Percentiles rank a stretch among this genome's conserved stretches.
phyloP scores from a whole-genome alignment of 371 early-diverging fungal species.

The Batrachochytrium dendrobatidis region DNA sequence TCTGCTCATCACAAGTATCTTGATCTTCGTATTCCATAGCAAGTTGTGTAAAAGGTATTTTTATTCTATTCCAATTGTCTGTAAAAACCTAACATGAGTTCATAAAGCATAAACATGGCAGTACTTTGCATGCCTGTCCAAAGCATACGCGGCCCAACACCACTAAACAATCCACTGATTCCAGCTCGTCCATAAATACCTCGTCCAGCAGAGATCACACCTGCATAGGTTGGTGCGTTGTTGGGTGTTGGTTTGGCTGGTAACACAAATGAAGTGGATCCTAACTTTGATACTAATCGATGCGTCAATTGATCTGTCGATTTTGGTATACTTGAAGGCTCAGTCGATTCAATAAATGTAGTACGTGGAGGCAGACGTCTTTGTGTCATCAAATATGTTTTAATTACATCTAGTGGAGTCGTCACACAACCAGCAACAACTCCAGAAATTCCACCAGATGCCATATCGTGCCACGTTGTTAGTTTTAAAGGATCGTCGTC shows the following conservation, averaged over 20 bases:
- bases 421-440: slow-evolving; percentile 80
- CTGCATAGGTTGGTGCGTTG: slow-evolving; percentile 17
- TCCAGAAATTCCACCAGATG: slow-evolving; percentile 87
- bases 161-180: slow-evolving; percentile 28
- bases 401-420: slow-evolving; percentile 89
- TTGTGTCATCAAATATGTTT: slow-evolving; percentile 81
- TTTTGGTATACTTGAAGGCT: not conserved
- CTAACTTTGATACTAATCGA: no score
- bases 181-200: slow-evolving; percentile 23
- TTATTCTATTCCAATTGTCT: no score
- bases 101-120: slow-evolving; percentile 27
- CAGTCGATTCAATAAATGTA: not conserved
- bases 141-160: slow-evolving; percentile 21
- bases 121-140: slow-evolving; percentile 32
- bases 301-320: not conserved
- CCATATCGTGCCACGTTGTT: slow-evolving; percentile 41
- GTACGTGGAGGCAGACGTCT: not conserved
- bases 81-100: no score
- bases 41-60: no score
- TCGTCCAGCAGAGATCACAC: slow-evolving; percentile 13
- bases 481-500: slow-evolving; percentile 3
- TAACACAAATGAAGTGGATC: not conserved
- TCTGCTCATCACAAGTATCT: no score
- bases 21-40: no score
- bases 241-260: not conserved